Percentiles rank a stretch among this genome's conserved stretches.
These are phyloP conservation scores for Blastobotrys peoriensis DNA, from an alignment of 805 yeast species.

Conservation along the genomic window DNA sequence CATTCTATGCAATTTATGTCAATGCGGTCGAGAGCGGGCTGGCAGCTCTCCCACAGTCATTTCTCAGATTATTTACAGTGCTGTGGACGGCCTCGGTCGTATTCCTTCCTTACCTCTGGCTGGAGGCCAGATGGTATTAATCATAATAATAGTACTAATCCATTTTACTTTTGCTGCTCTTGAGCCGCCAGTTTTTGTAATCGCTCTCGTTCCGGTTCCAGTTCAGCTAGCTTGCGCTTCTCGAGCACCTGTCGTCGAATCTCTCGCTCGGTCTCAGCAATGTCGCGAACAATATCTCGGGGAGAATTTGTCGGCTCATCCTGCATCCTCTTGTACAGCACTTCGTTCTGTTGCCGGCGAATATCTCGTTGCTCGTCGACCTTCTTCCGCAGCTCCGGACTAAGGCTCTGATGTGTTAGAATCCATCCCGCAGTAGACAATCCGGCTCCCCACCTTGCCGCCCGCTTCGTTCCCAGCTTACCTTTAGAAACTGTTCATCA, in stretches of 20 bases:
- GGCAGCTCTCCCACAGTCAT: constrained; percentile 60
- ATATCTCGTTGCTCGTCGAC: constrained; percentile 33
- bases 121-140: constrained; percentile 26
- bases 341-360: constrained; percentile 12
- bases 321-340: constrained; percentile 1
- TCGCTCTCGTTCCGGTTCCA: constrained; percentile 16
- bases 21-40: constrained; percentile 65
- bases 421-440: no score
- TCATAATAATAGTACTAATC: constrained; percentile 4
- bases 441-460: no score
- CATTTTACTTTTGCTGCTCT: constrained; percentile 15
- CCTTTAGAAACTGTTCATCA: constrained; percentile 68
- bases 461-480: constrained; percentile 9
- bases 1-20: constrained; percentile 69
- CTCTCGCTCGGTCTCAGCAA: constrained; percentile 16
- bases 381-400: constrained; percentile 77
- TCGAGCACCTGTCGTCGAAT: constrained; percentile 1
- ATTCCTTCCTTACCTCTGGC: constrained; percentile 66
- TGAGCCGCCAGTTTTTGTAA: constrained; percentile 20
- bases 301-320: constrained; percentile 1
- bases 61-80: constrained; percentile 62
- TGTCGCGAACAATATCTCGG: constrained; percentile 16
- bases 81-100: constrained; percentile 69
- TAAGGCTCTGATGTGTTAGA: constrained; percentile 31
- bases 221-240: constrained; percentile 3